Evolutionary conservation across 2,329 filamentous ascomycete genomes (phyloP), one percentile per base, ranked within the genome.

Genomic region (Stagonosporopsis vannaccii): DNA sequence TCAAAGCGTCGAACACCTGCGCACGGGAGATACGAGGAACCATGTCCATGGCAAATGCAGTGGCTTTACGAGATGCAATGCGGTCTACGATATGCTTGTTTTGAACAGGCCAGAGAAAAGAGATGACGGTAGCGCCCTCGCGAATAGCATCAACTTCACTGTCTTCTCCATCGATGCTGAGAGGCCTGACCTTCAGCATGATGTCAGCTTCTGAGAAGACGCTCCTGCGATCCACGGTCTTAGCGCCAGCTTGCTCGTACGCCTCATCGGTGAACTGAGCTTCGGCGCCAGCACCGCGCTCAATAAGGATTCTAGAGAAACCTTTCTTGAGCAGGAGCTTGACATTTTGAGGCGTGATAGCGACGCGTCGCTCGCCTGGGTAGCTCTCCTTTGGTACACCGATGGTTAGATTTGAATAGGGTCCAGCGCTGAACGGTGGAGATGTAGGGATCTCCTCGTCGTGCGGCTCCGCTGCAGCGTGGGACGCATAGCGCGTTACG

Each of bases 11-110:
- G 67, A 96, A 96, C 0, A 90, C 87, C 73, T 96, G 92, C 1
- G 92, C 92, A 42, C 92, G 86, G 1, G 92, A 96, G 66, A 96
- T 96, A 36, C 92, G 87, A 15, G 92, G 92, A 48, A 97, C 89
- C 87, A 93, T 89, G 72, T 97, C 92, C 92, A 97, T 96, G 20
- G 92, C 91, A 71, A 97, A 95, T 15, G 86, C 80, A 0, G 91
- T 96, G 2, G 88, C 87, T 25, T 89, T 88, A 44, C 86, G 85
- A 33, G 82, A 81, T 23, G 90, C 87, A 57, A 96, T 84, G 56
- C 86, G 87, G 57, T 92, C 85, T 9, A 96, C 89, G 6, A 94
- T 79, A 8, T 85, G 80, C 75, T 85, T 88, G 75, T 96, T 96
- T 78, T 94, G 90, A 6, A 87, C 83, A 0, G 92, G 92, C 71